Evolutionary conservation across 2,329 filamentous ascomycete species (phyloP), one percentile per base, ranked within the genome.

Genomic region (Fusarium sp.): DNA sequence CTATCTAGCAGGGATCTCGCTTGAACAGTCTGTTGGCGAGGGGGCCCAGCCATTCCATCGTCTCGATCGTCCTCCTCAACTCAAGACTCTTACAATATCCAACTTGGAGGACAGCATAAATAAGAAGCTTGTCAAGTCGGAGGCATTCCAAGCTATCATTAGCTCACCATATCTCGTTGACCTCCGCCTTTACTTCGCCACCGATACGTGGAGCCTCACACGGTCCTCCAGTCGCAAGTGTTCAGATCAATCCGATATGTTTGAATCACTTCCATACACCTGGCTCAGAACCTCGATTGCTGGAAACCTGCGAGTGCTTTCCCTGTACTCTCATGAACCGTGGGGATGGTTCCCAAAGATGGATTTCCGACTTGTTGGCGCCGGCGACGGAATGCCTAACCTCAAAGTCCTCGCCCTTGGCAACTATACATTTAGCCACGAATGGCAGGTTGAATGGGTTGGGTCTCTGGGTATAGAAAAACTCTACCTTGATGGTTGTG

Each of bases 401-500:
- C 80, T 87, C 6, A 79, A 80, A 38, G 78, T 81, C 0, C 78
- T 88, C 0, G 76, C 80, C 0, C 69, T 88, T 0, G 83, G 84
- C 0, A 82, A 81, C 4, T 85, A 81, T 45, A 79, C 80, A 3
- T 86, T 88, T 66, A 80, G 80, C 5, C 80, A 86, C 27, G 81
- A 85, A 50, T 83, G 82, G 78, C 85, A 88, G 61, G 70, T 87
- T 1, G 82, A 84, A 14, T 87, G 85, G 85, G 81, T 88, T 11
- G 72, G 83, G 0, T 80, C 80, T 0, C 81, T 87, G 12, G 76
- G 71, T 10, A 25, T 71, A 2, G 71, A 82, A 30, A 80, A 83
- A 47, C 78, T 88, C 0, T 81, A 84, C 15, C 77, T 87, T 0
- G 84, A 86, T 54, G 78, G 84, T 60, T 87, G 85, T 57, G 74